Evolutionary conservation across 768 basidiomycete genomes (phyloP).

Genomic region (Tulasnella sp.): DNA sequence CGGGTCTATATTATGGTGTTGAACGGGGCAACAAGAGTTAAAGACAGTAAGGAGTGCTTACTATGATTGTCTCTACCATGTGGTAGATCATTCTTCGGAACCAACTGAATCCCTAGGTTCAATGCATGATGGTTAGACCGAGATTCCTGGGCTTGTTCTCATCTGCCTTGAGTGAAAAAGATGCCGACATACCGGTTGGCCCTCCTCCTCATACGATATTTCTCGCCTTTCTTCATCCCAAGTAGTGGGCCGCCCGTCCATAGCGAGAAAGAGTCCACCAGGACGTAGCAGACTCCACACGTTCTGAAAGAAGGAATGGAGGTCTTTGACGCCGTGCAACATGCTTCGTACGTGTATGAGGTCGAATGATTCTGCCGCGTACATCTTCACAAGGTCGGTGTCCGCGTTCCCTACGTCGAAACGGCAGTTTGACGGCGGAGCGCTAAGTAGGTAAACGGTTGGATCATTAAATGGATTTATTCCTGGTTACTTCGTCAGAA

Average conservation of each 20-base stretch:
- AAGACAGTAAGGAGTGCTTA: background rate
- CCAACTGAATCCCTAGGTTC: background rate
- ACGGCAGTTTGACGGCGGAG: background rate
- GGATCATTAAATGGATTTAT: no score
- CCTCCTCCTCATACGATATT: conserved; percentile 1
- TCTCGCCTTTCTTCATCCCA: conserved; percentile 7
- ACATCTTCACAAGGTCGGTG: background rate
- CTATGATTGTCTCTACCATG: background rate
- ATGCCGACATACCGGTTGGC: conserved; percentile 15
- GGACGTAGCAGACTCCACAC: background rate
- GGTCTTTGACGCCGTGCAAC: background rate
- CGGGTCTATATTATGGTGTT: background rate
- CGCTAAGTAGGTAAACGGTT: background rate
- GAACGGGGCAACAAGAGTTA: background rate
- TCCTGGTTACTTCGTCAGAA: no score
- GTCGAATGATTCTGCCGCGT: background rate
- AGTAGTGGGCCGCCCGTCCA: background rate
- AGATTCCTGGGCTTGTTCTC: no score
- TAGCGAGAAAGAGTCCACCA: background rate
- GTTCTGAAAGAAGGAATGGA: background rate
- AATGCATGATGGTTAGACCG: background rate
- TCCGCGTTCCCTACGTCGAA: background rate
- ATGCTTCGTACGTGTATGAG: background rate
- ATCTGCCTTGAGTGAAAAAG: background rate
- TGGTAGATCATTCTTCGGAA: background rate